Evolutionary conservation across 2,329 filamentous ascomycete species (phyloP), one percentile per base, ranked within the genome.

Genomic region (Botrytis medusae): DNA sequence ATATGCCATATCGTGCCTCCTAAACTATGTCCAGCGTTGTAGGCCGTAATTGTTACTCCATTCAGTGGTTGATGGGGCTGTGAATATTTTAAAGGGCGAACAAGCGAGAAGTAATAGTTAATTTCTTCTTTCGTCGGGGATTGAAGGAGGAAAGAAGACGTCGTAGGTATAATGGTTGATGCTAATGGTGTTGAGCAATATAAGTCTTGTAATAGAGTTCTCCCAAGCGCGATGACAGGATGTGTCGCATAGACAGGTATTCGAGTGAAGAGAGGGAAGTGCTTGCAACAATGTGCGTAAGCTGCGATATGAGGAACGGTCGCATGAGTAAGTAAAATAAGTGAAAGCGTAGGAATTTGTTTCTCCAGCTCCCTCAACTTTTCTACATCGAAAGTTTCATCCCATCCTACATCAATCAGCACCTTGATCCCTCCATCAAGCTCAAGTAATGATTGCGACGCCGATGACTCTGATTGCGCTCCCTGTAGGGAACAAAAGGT

Each of bases 1-100:
- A 99, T 95, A 80, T 98, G 95, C 96, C 96, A 99, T 85, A 99
- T 97, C 37, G 96, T 98, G 72, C 96, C 96, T 82, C 96, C 96
- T 0, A 98, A 88, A 0, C 95, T 98, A 81, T 98, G 95, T 76
- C 96, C 96, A 12, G 96, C 94, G 83, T 97, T 97, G 84, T 98
- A 98, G 0, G 96, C 96, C 0, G 96, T 99, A 77, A 99, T 93
- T 2, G 94, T 97, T 29, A 99, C 88, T 7, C 95, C 95, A 77
- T 96, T 95, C 25, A 98, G 86, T 1, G 96, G 95, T 79, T 98
- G 93, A 80, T 97, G 95, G 4, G 96, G 95, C 81, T 99, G 96
- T 2, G 94, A 97, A 84, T 98, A 99, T 83, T 98, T 98, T 51
- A 99, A 86, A 2, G 95, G 92, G 76, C 97, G 93, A 77, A 99